Evolutionary conservation across 768 basidiomycete species (phyloP), one percentile per base, ranked within the genome.

Genomic region (Phanerodontia chrysosporium): DNA sequence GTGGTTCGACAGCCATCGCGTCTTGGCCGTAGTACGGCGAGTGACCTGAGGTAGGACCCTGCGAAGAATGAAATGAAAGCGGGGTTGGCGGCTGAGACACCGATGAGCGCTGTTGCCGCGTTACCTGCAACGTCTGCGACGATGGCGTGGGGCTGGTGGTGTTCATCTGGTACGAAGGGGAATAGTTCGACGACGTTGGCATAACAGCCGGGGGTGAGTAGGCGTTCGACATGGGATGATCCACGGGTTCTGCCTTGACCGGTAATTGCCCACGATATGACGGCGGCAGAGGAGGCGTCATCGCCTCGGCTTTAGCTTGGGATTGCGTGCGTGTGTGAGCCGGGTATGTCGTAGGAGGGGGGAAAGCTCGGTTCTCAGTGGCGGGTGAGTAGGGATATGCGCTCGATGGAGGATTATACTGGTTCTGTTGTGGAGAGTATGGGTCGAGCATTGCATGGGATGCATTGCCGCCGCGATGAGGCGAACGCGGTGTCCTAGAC

Each of bases 11-110:
- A 45, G 78, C 74, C 90, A 91, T 91, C 58, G 83, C 66, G 59
- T 73, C 66, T 64, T 83, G 70, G 63, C 84, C 87, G 61, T 83
- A 81, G 49, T 83, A 84, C 42, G 56, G 77, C 74, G 21, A 76
- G 72, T 28, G 81, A 77, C 54, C 76, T 77, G 60, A 13, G 49
- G 80, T 80, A 3, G 79, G 73, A 14, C 78, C 73, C 49, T 84
- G 84, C 30, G 53, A 48, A 16, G 53, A 54, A 42, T 82, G 72
- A 65, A 85, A 87, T 2, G 87, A 86, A 63, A 91, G 76, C 12
- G 89, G 90, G 0, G 89, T 91, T 42, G 83, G 77, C 18, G 90
- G 90, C 30, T 81, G 84, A 1, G 90, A 90, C 44, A 79, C 65
- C 7, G 87, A 84, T n/a, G 76, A 75, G 63, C 80, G 81, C 54